These are phyloP conservation scores for Paramecium primaurelia DNA, from an alignment of 73 alveolate species.

Conservation along the genomic window DNA sequence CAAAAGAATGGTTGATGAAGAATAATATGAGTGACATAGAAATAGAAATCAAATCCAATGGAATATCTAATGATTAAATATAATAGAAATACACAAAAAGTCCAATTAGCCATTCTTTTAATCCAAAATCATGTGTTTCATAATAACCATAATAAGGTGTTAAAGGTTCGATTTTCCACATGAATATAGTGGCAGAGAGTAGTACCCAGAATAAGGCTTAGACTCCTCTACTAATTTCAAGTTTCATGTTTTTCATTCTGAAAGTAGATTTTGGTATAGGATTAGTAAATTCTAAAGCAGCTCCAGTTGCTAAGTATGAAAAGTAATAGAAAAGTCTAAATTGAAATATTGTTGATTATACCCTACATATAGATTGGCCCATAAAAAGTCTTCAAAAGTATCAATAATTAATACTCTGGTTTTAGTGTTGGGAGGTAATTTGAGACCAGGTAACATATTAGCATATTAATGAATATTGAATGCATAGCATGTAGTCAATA, in stretches of 20 bases:
- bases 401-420: conserved; percentile 48
- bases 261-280: conserved; percentile 54
- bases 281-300: conserved; percentile 49
- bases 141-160: conserved; percentile 59
- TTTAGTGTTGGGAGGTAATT: conserved; percentile 28
- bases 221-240: conserved; percentile 42
- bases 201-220: conserved; percentile 50
- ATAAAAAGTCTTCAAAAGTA: conserved; percentile 45
- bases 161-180: conserved; percentile 53
- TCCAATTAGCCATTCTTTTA: conserved; percentile 48
- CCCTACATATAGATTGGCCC: conserved; percentile 60
- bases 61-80: not conserved
- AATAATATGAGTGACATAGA: conserved; percentile 54
- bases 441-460: conserved; percentile 51
- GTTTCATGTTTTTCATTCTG: conserved; percentile 44
- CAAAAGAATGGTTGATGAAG: conserved; percentile 59
- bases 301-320: conserved; percentile 47
- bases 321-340: conserved; percentile 34
- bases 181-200: conserved; percentile 40
- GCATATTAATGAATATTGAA: conserved; percentile 37
- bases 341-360: not conserved
- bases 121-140: conserved; percentile 47
- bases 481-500: not conserved
- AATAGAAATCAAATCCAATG: conserved; percentile 49
- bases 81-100: not conserved